Evolutionary conservation across 2,329 filamentous ascomycete species (phyloP).

Genomic region (Mollisiaceae sp.): DNA sequence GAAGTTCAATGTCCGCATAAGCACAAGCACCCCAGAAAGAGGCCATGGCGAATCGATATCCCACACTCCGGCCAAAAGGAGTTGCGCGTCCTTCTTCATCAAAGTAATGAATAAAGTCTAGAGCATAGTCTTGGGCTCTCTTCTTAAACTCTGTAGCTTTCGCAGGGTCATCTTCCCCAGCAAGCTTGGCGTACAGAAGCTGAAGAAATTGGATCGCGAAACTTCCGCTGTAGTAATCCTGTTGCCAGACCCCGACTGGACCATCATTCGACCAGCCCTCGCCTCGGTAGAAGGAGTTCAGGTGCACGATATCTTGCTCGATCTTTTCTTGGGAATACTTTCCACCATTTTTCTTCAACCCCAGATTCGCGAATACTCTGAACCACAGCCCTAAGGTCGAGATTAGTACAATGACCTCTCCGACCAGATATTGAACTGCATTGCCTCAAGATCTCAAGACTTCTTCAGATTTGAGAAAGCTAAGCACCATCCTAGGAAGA

Average conservation of each 20-base stretch:
- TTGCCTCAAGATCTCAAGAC: neutral
- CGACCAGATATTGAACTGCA: neutral
- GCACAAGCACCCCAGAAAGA: constrained; percentile 81
- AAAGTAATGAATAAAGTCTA: constrained; percentile 78
- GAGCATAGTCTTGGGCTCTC: constrained; percentile 68
- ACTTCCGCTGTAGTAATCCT: constrained; percentile 85
- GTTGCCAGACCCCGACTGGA: constrained; percentile 78
- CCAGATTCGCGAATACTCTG: constrained; percentile 81
- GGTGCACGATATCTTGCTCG: constrained; percentile 76
- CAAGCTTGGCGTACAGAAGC: constrained; percentile 75
- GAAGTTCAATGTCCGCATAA: constrained; percentile 76
- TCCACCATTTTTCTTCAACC: constrained; percentile 75
- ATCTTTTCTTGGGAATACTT: constrained; percentile 72
- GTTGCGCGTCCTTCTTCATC: constrained; percentile 74
- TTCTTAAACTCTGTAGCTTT: constrained; percentile 72
- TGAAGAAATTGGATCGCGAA: constrained; percentile 84
- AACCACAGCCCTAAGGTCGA: constrained; percentile 74
- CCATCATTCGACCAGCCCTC: constrained; percentile 85
- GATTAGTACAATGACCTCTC: neutral
- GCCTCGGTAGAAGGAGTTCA: constrained; percentile 82
- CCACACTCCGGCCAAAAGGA: constrained; percentile 78
- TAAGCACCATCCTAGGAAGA: no score
- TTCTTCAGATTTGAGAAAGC: neutral
- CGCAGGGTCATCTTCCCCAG: constrained; percentile 67
- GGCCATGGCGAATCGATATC: constrained; percentile 86